Base-by-base conservation (phyloP, 2,329 filamentous ascomycete genomes). In the Dothidotthia symphoricarpi region DNA sequence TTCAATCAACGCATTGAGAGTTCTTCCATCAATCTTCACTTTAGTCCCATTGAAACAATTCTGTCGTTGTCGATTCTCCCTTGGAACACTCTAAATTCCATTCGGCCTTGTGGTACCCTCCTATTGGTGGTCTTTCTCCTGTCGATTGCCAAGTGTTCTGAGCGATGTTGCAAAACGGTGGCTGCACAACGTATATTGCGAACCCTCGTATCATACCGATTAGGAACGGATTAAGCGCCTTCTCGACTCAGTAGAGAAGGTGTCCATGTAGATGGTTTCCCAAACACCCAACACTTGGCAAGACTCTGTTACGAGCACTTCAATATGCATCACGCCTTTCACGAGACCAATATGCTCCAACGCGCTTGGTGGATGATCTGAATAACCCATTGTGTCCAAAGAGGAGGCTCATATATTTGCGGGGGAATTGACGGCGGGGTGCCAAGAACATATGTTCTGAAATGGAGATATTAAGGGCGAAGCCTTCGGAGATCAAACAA, bases 301-400 rank as follows among this genome's bases (percentile, higher is more conserved):
- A 16, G 12, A 17, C 43, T 36, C 19, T 38, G 22, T 16, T 36
- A 24, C 37, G 15, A 31, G 40, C 34, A 39, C 29, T 29, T 24
- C 33, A 17, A 30, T 27, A 11, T 34, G 26, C 27, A 43, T 24
- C 28, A 34, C 15, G 19, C 10, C 26, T 28, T 38, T 31, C 43
- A 45, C 45, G 33, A 28, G 28, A 36, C 15, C 29, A 16, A 17
- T 2, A 19, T 43, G 16, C 36, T 36, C 32, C 28, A 31, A 39
- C 36, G 33, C 41, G 46, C 43, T 53, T 57, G 51, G 53, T 56
- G 53, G 53, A 56, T 37, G 42, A 48, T 46, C n/a, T 41, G 16
- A 28, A n/a, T 19, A 31, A 12, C 10, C 9, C 12, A 17, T 38
- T 17, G 28, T n/a, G n/a, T 17, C 24, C 15, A 24, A 10, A 41